Conservation (phyloP, 2,329 filamentous ascomycete species). For the Colletotrichum orbiculare region DNA sequence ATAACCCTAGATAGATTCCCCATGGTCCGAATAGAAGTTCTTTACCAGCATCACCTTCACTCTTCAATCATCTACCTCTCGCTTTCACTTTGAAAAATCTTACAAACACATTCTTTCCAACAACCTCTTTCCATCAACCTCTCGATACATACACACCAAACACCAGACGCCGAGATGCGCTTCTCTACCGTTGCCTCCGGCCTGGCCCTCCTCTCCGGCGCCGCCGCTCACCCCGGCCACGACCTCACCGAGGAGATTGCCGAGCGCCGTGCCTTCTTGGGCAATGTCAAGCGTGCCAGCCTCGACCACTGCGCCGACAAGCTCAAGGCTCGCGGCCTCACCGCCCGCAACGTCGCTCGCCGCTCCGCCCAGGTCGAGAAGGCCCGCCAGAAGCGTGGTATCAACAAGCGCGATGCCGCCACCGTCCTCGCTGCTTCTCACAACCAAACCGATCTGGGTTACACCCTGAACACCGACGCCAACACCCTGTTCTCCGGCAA, state of each 20-base stretch:
- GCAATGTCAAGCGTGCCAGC: conserved; percentile 51
- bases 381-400: conserved; percentile 52
- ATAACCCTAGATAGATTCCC: conserved; percentile 6
- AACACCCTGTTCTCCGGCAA: conserved; percentile 49
- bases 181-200: conserved; percentile 32
- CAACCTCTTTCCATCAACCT: not conserved
- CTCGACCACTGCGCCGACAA: conserved; percentile 59
- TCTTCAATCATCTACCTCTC: conserved; percentile 8
- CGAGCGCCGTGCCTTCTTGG: conserved; percentile 59
- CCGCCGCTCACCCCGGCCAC: conserved; percentile 60
- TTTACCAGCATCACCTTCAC: conserved; percentile 21
- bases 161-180: conserved; percentile 13
- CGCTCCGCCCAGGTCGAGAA: conserved; percentile 54
- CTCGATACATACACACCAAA: not conserved
- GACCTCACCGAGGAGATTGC: conserved; percentile 59
- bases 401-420: conserved; percentile 46
- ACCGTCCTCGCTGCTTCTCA: conserved; percentile 48
- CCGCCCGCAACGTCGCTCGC: conserved; percentile 55
- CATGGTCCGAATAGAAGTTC: conserved; percentile 1
- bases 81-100: conserved; percentile 14
- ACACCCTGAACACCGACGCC: conserved; percentile 44
- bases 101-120: conserved; percentile 8
- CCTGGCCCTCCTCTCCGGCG: conserved; percentile 32
- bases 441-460: conserved; percentile 46
- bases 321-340: conserved; percentile 59